These are phyloP conservation scores for Helminthosporium solani DNA, from an alignment of 2,329 filamentous ascomycete species.

Conservation along the genomic window DNA sequence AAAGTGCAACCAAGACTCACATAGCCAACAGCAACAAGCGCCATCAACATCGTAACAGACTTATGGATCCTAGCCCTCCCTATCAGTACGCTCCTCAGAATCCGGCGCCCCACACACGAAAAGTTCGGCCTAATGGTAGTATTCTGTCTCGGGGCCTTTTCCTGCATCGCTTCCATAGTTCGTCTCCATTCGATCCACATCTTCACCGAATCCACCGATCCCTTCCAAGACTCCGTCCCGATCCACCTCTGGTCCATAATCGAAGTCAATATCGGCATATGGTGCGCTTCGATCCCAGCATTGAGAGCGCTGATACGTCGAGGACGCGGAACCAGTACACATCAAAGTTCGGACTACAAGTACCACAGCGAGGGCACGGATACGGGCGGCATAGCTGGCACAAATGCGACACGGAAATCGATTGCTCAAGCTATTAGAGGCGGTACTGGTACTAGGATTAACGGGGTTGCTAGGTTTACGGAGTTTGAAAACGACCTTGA, in stretches of 20 bases:
- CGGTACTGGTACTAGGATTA: background rate
- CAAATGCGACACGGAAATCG: background rate
- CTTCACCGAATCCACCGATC: conserved; percentile 48
- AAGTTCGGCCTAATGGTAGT: conserved; percentile 82
- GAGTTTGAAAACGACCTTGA: background rate
- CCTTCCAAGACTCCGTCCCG: conserved; percentile 71
- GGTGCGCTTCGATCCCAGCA: conserved; percentile 83
- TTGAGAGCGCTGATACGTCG: conserved; percentile 67
- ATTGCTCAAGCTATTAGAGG: conserved; percentile 2
- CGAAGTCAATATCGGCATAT: conserved; percentile 85
- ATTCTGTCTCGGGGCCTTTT: conserved; percentile 81
- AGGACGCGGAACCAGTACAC: conserved; percentile 8
- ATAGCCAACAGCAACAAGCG: conserved; percentile 46
- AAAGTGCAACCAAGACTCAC: background rate
- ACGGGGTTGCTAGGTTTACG: background rate
- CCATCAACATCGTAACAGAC: conserved; percentile 87
- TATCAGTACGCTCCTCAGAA: conserved; percentile 78
- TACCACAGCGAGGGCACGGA: conserved; percentile 25
- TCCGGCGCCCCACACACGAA: conserved; percentile 77
- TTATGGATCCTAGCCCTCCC: conserved; percentile 81
- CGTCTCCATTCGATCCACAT: conserved; percentile 44
- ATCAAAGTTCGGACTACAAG: conserved; percentile 13
- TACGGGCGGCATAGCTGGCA: conserved; percentile 7
- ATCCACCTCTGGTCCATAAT: conserved; percentile 91
- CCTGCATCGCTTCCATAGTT: conserved; percentile 82